phyloP scores from a whole-genome alignment of 2,329 filamentous ascomycete species.

The Chaetomiaceae sp. region DNA sequence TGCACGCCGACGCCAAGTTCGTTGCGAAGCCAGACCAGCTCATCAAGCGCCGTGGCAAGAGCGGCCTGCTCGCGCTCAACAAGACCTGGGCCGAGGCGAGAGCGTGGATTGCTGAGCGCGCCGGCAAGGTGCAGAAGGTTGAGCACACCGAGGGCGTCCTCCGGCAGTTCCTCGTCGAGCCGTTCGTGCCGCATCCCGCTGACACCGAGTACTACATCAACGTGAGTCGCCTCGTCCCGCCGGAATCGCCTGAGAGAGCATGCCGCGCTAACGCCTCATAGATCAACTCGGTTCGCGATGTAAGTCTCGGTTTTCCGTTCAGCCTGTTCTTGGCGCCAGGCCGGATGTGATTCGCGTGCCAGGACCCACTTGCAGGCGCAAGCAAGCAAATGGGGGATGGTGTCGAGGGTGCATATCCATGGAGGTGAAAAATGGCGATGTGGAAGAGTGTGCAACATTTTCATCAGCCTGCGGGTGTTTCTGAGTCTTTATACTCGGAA shows the following conservation, averaged over 20 bases:
- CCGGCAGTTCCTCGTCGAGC: constrained; percentile 95
- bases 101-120: constrained; percentile 88
- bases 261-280: constrained; percentile 22
- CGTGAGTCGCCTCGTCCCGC: constrained; percentile 30
- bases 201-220: constrained; percentile 99
- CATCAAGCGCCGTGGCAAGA: constrained; percentile 99
- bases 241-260: not conserved
- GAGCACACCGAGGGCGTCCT: constrained; percentile 86
- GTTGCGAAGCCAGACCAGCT: constrained; percentile 99
- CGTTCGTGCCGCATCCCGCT: constrained; percentile 91
- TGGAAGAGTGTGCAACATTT: constrained; percentile 1
- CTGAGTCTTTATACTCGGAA: constrained; percentile 19
- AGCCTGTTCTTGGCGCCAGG: constrained; percentile 12
- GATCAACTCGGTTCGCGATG: constrained; percentile 98
- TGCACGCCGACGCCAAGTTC: constrained; percentile 78
- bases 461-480: constrained; percentile 8
- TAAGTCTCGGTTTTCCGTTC: constrained; percentile 52
- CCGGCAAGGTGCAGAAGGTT: constrained; percentile 87
- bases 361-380: constrained; percentile 18
- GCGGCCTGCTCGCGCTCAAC: constrained; percentile 91
- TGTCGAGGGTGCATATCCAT: not conserved
- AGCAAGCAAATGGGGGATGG: not conserved
- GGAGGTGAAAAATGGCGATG: constrained; percentile 9
- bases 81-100: constrained; percentile 94
- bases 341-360: constrained; percentile 1